Percentiles rank a stretch among this genome's conserved stretches.
Conservation (phyloP, 2,329 filamentous ascomycete genomes). For the Exophiala sideris region DNA sequence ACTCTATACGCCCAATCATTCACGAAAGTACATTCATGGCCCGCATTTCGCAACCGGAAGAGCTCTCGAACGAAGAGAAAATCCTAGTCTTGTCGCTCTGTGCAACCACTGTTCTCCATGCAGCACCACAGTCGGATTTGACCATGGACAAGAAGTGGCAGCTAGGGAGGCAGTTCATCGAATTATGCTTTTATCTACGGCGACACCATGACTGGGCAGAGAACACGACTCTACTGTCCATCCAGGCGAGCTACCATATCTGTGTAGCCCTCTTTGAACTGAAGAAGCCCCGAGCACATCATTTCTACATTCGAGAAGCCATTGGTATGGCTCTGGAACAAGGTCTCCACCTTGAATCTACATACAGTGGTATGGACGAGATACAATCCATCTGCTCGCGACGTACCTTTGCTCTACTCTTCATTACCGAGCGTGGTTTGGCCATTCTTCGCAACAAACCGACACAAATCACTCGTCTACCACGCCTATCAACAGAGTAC, state of each 20-base stretch:
- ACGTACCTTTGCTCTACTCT: slow-evolving; percentile 27
- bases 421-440: slow-evolving; percentile 28
- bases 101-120: slow-evolving; percentile 27
- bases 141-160: slow-evolving; percentile 25
- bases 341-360: slow-evolving; percentile 23
- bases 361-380: slow-evolving; percentile 21
- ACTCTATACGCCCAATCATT: slow-evolving; percentile 27
- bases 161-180: slow-evolving; percentile 26
- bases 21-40: slow-evolving; percentile 24
- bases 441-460: slow-evolving; percentile 29
- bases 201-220: slow-evolving; percentile 26
- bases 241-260: slow-evolving; percentile 27
- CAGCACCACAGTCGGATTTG: slow-evolving; percentile 26
- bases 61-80: slow-evolving; percentile 26
- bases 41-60: slow-evolving; percentile 21
- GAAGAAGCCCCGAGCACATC: slow-evolving; percentile 27
- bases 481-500: slow-evolving; percentile 23
- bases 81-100: slow-evolving; percentile 27
- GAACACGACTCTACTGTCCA: slow-evolving; percentile 22
- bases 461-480: slow-evolving; percentile 24
- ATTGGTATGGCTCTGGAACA: slow-evolving; percentile 28
- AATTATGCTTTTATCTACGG: slow-evolving; percentile 23
- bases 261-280: slow-evolving; percentile 28
- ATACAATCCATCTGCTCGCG: slow-evolving; percentile 26
- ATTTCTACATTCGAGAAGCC: slow-evolving; percentile 29